A percentile compares a stretch with the other conserved stretches of the same genome.
Conservation (phyloP, 1,139 yeast species). For the Oligophagozyma castellii region DNA sequence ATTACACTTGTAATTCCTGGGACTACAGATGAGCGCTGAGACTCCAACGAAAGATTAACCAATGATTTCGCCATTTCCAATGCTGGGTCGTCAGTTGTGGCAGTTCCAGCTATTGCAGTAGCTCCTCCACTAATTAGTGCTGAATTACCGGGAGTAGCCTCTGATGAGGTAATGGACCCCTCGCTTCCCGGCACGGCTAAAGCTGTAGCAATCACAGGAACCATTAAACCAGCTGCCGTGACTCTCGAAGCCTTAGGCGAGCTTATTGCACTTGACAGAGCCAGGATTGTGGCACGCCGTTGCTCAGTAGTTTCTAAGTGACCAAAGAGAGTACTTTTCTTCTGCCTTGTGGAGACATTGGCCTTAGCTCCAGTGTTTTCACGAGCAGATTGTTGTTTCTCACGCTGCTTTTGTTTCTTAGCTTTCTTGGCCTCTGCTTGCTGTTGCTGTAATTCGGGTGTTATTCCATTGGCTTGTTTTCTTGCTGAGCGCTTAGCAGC, state of each 20-base stretch:
- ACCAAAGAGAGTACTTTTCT: constrained; percentile 49
- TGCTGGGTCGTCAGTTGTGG: constrained; percentile 5
- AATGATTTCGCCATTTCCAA: constrained; percentile 17
- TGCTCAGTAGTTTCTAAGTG: constrained; percentile 80
- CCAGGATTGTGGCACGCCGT: constrained; percentile 44
- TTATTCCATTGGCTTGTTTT: constrained; percentile 25
- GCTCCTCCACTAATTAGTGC: constrained; percentile 5
- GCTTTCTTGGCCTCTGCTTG: constrained; percentile 23
- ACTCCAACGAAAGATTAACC: constrained; percentile 17
- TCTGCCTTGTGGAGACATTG: constrained; percentile 30
- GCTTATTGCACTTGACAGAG: constrained; percentile 25
- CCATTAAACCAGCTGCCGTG: constrained; percentile 24
- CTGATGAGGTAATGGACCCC: constrained; percentile 10
- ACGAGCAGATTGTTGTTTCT: constrained; percentile 15
- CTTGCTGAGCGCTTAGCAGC: constrained; percentile 57
- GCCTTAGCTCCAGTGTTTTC: constrained; percentile 35
- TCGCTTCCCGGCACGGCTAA: constrained; percentile 13
- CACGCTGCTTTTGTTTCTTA: constrained; percentile 25
- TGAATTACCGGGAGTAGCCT: constrained; percentile 3
- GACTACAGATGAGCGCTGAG: constrained; percentile 16
- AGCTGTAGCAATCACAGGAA: constrained; percentile 20
- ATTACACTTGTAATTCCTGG: constrained; percentile 23
- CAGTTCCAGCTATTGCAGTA: constrained; percentile 4
- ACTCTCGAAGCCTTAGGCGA: constrained; percentile 22
- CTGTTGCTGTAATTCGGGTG: constrained; percentile 24